Conservation (phyloP, 2,329 filamentous ascomycete genomes). For the Pseudogymnoascus sp. region DNA sequence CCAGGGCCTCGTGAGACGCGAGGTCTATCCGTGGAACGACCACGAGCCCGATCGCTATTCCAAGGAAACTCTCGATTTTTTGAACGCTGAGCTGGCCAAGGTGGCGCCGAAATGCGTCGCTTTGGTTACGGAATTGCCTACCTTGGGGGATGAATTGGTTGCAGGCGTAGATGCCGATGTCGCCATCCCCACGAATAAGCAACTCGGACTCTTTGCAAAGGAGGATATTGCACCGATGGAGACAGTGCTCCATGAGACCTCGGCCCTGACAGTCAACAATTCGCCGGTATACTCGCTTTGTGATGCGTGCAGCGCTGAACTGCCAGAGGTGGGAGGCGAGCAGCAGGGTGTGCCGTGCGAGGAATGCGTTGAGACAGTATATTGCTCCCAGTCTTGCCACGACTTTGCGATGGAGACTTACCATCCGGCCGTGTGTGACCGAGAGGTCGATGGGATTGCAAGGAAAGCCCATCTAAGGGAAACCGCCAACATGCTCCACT, state of each 20-base stretch:
- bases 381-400: conserved; percentile 53
- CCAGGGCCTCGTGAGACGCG: conserved; percentile 58
- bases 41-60: conserved; percentile 64
- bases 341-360: conserved; percentile 45
- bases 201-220: conserved; percentile 85
- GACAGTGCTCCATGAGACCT: conserved; percentile 70
- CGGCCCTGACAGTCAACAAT: conserved; percentile 81
- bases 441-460: conserved; percentile 55
- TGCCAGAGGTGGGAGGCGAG: conserved; percentile 48
- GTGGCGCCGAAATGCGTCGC: conserved; percentile 80
- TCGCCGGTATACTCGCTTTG: conserved; percentile 79
- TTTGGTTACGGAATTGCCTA: conserved; percentile 64
- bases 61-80: conserved; percentile 54
- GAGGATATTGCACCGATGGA: conserved; percentile 71
- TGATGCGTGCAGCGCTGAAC: conserved; percentile 73
- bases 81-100: conserved; percentile 60
- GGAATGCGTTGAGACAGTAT: conserved; percentile 57
- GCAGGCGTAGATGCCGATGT: conserved; percentile 38
- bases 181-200: conserved; percentile 53
- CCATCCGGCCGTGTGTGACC: conserved; percentile 58
- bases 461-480: conserved; percentile 54
- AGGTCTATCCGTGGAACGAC: conserved; percentile 62
- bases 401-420: conserved; percentile 50
- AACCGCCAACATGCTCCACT: conserved; percentile 52
- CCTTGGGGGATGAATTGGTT: conserved; percentile 45